phyloP scores from a whole-genome alignment of 108 stramenopile species.

The Aurantiochytrium sp. region DNA sequence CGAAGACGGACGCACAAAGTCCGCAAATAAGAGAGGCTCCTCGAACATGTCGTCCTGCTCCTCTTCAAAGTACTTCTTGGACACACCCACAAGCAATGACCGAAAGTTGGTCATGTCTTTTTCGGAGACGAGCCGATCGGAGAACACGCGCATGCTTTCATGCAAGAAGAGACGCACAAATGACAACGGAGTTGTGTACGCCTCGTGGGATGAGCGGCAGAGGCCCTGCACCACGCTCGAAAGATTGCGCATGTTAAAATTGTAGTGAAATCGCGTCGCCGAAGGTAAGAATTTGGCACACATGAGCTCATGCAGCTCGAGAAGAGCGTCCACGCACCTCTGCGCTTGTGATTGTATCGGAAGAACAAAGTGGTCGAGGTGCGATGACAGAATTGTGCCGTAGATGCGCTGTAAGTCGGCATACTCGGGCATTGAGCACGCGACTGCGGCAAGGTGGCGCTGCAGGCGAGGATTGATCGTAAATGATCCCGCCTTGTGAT shows the following conservation, averaged over 20 bases:
- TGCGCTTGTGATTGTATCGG: conserved; percentile 3
- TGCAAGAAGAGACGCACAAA: conserved; percentile 35
- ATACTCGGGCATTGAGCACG: conserved; percentile 22
- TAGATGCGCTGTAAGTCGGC: conserved; percentile 30
- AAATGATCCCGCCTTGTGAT: conserved; percentile 35
- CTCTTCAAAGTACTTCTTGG: conserved; percentile 32
- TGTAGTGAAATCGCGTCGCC: conserved; percentile 43
- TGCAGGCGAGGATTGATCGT: conserved; percentile 31
- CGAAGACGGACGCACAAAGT: neutral
- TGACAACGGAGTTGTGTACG: neutral
- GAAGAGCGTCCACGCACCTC: conserved; percentile 23
- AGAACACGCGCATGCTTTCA: conserved; percentile 33
- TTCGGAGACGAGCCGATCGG: conserved; percentile 25
- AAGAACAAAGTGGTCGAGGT: conserved; percentile 20
- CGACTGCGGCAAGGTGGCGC: conserved; percentile 36
- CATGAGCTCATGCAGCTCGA: conserved; percentile 26
- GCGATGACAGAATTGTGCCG: conserved; percentile 24
- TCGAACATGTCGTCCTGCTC: conserved; percentile 16
- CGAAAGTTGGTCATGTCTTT: conserved; percentile 23
- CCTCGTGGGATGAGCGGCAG: neutral
- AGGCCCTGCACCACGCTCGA: conserved; percentile 30
- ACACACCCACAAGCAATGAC: conserved; percentile 27
- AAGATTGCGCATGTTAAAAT: conserved; percentile 41
- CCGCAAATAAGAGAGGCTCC: conserved; percentile 7
- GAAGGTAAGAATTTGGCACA: conserved; percentile 27